Base-by-base conservation (phyloP, 176 grass and related monocot species). In the Cenchrus fungigraminus region DNA sequence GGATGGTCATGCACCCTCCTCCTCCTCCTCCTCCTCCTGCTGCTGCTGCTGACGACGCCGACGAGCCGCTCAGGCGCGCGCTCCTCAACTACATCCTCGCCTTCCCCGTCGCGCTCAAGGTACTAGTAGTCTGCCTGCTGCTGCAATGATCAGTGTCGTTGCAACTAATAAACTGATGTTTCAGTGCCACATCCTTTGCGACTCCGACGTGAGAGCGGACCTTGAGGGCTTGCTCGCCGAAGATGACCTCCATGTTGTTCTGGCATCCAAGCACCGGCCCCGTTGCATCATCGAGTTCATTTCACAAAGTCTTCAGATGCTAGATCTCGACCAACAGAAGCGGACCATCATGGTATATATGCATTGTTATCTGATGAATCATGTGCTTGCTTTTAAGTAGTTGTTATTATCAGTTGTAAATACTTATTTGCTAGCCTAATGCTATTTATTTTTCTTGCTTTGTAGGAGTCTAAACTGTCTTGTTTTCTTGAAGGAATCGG, bases 281-380 rank as follows among this genome's bases (percentile, higher is more conserved):
- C 91, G 93, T 4, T 98, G 97, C 53, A 78, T 98, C 10, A 81
- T 98, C 62, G 88, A 98, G 74, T 98, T 98, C 83, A 98, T 98
- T 77, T 92, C 93, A 6, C 93, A 95, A 74, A 70, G 73, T 64
- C 66, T 98, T 42, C 73, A 90, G 5, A 81, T 94, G 83, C 89
- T 99, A 25, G 86, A 92, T 77, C 73, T 99, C 12, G 93, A 94
- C 12, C 88, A 96, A 69, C 90, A 87, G 62, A 96, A 89, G 69
- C 57, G 81, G 17, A 82, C 42, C 83, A 55, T 89, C 86, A 86
- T 96, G 97, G 91, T 98, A 88, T 74, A 77, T 44, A 12, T 58
- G 13, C 49, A 16, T 37, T 63, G 4, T 51, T 7, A 45, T 64
- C 2, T 9, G 12, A 10, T 22, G 19, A 49, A 13, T 51, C 37